A percentile compares a stretch with the other conserved stretches of the same genome.
Conservation (phyloP, 2,329 filamentous ascomycete genomes). For the Colletotrichum liriopes region DNA sequence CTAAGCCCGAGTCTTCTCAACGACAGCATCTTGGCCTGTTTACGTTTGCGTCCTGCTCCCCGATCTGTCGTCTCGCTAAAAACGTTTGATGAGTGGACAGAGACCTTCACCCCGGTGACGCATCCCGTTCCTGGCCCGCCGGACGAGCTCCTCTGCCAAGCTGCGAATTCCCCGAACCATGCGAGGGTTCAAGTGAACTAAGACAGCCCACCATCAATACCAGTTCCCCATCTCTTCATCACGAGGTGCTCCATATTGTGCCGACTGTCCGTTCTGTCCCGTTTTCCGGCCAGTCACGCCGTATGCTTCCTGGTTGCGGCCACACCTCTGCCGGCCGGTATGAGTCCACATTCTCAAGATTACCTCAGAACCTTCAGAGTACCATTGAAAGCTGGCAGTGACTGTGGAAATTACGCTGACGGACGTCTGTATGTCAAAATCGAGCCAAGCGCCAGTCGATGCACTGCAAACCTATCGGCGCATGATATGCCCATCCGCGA, state of each 20-base stretch:
- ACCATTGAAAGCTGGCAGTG: slow-evolving; percentile 18
- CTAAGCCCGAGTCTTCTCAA: slow-evolving; percentile 9
- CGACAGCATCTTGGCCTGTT: not conserved
- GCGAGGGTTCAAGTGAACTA: slow-evolving; percentile 16
- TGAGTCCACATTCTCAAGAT: slow-evolving; percentile 14
- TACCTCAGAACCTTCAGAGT: slow-evolving; percentile 25
- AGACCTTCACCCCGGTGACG: not conserved
- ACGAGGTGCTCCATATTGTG: slow-evolving; percentile 4
- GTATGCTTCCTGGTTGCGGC: not conserved
- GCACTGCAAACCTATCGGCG: slow-evolving; percentile 15
- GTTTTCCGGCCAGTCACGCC: slow-evolving; percentile 18
- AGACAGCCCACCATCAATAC: not conserved
- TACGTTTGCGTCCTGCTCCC: not conserved
- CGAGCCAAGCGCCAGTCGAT: slow-evolving; percentile 29
- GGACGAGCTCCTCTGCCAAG: slow-evolving; percentile 6
- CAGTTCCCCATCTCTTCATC: not conserved
- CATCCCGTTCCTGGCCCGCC: not conserved
- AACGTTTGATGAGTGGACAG: not conserved
- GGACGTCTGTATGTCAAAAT: slow-evolving; percentile 20
- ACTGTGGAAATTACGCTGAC: slow-evolving; percentile 27
- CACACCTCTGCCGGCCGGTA: slow-evolving; percentile 22
- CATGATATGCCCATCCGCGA: slow-evolving; percentile 1
- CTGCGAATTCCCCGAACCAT: not conserved
- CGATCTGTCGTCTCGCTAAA: not conserved
- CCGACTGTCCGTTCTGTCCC: not conserved